Evolutionary conservation across 164 flowering plant genomes (phyloP).

Genomic region (Annona squamosa): DNA sequence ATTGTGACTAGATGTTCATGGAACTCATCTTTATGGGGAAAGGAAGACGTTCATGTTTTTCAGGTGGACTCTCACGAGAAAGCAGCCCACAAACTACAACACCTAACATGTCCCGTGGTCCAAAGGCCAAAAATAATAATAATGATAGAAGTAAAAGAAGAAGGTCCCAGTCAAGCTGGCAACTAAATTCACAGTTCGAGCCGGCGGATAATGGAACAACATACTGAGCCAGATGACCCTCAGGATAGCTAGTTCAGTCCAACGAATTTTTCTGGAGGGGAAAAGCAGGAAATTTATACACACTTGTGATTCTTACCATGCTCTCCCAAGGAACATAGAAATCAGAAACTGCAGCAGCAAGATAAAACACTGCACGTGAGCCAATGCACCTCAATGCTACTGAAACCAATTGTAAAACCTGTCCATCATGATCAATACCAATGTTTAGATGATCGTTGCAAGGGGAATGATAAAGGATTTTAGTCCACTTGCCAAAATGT

Average conservation of each 20-base stretch:
- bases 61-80: neutral
- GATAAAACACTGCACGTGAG: slow-evolving; percentile 63
- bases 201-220: too few relatives aligned
- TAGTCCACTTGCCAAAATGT: neutral
- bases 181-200: too few relatives aligned
- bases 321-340: slow-evolving; percentile 95
- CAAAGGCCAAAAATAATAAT: too few relatives aligned
- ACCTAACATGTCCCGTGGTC: too few relatives aligned
- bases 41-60: neutral
- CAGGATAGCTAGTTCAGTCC: too few relatives aligned
- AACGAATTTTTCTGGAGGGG: too few relatives aligned
- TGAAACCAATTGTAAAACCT: slow-evolving; percentile 67
- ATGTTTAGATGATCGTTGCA: neutral
- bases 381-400: slow-evolving; percentile 46
- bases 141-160: too few relatives aligned
- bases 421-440: slow-evolving; percentile 11
- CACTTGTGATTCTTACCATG: slow-evolving; percentile 49
- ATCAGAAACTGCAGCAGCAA: slow-evolving; percentile 98
- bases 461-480: neutral
- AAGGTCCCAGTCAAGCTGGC: too few relatives aligned
- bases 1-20: neutral
- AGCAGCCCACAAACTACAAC: neutral
- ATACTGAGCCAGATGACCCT: too few relatives aligned
- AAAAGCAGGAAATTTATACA: neutral
- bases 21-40: neutral